These are phyloP conservation scores for Sarocladiaceae sp. DNA, from an alignment of 2,329 filamentous ascomycete genomes.

Conservation along the genomic window DNA sequence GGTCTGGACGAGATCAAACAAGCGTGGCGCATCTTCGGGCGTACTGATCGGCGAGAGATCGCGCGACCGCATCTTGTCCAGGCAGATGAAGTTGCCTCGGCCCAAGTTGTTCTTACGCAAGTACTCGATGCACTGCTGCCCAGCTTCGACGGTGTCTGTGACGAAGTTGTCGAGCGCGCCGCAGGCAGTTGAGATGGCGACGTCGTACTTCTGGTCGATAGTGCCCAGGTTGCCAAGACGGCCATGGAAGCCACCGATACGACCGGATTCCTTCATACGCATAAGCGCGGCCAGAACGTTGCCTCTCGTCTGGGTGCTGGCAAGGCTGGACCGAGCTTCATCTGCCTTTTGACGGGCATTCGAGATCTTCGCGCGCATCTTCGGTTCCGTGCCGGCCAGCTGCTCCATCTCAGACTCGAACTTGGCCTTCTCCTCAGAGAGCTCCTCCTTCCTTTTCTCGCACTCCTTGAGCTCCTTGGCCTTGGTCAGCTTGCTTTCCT, in stretches of 20 bases:
- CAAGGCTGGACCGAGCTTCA: conserved; percentile 85
- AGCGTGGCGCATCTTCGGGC: conserved; percentile 83
- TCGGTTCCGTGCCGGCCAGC: conserved; percentile 72
- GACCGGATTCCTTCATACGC: conserved; percentile 91
- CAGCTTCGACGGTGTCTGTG: conserved; percentile 91
- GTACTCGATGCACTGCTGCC: conserved; percentile 97
- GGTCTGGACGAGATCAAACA: conserved; percentile 88
- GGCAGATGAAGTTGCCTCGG: conserved; percentile 92
- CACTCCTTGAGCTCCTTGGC: conserved; percentile 70
- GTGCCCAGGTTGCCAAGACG: conserved; percentile 89
- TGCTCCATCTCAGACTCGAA: conserved; percentile 69
- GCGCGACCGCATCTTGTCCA: conserved; percentile 78
- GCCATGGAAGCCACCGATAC: conserved; percentile 96
- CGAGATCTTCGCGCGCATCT: conserved; percentile 79
- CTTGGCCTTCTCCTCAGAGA: conserved; percentile 71
- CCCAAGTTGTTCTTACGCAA: conserved; percentile 96
- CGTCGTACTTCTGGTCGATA: conserved; percentile 90
- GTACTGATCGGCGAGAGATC: conserved; percentile 80
- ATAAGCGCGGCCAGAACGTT: conserved; percentile 89
- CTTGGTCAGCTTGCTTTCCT: conserved; percentile 69
- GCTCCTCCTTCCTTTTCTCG: conserved; percentile 64
- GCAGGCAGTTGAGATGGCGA: conserved; percentile 97
- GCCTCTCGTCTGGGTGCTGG: conserved; percentile 85
- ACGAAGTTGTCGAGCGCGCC: conserved; percentile 92
- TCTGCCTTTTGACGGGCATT: conserved; percentile 91